phyloP scores from a whole-genome alignment of 202 grass and related monocot species.

The Cymbopogon flexuosus region DNA sequence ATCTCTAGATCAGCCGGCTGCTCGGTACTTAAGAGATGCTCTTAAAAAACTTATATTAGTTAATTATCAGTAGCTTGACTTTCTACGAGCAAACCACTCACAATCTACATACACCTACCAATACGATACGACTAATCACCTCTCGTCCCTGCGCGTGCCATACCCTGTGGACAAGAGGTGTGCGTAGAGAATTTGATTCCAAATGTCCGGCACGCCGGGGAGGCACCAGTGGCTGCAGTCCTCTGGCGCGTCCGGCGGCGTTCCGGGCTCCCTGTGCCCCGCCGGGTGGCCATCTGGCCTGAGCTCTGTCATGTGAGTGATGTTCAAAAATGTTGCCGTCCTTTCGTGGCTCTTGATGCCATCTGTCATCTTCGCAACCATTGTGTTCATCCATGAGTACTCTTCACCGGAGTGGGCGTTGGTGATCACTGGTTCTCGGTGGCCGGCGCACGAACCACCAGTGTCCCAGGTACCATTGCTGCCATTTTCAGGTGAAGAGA shows the following conservation, averaged over 20 bases:
- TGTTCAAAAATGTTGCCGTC: conserved; percentile 45
- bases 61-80: no score
- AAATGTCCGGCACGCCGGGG: conserved; percentile 69
- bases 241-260: conserved; percentile 42
- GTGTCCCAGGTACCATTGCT: conserved; percentile 67
- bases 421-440: conserved; percentile 9
- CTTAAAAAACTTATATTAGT: no score
- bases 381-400: conserved; percentile 56
- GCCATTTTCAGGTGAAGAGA: not conserved
- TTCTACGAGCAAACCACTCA: no score
- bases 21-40: no score
- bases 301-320: conserved; percentile 63
- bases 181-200: conserved; percentile 70
- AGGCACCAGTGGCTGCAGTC: conserved; percentile 96
- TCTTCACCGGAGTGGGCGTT: conserved; percentile 19
- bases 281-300: conserved; percentile 79
- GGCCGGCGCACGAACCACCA: conserved; percentile 41
- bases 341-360: conserved; percentile 20
- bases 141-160: not conserved
- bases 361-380: conserved; percentile 25
- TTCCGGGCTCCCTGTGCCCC: conserved; percentile 57
- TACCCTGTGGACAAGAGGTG: conserved; percentile 49
- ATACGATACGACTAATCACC: not conserved
- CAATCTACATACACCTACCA: not conserved
- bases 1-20: no score